Evolutionary conservation across 2,329 filamentous ascomycete species (phyloP).

Genomic region (Penicillium sp.): DNA sequence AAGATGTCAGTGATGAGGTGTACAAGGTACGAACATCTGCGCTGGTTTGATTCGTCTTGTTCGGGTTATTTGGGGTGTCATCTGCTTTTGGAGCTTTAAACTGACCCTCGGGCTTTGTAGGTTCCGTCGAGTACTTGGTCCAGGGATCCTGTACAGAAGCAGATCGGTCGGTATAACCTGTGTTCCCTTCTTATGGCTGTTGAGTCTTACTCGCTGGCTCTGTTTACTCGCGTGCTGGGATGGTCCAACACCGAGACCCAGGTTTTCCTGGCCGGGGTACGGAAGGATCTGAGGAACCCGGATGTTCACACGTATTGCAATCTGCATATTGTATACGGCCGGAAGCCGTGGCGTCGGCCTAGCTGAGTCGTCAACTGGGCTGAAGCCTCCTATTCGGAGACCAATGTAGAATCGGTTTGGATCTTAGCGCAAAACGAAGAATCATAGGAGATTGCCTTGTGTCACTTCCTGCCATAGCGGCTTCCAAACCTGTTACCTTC

Average conservation of each 20-base stretch:
- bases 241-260: slow-evolving; percentile 40
- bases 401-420: background rate
- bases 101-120: slow-evolving; percentile 17
- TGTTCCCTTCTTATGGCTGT: slow-evolving; percentile 32
- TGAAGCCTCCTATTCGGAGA: background rate
- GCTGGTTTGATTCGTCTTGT: background rate
- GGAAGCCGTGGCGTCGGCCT: slow-evolving; percentile 31
- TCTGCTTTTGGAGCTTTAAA: background rate
- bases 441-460: background rate
- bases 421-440: background rate
- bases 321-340: slow-evolving; percentile 33
- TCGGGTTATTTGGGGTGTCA: background rate
- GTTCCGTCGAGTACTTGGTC: slow-evolving; percentile 53
- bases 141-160: slow-evolving; percentile 45
- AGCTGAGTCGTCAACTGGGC: slow-evolving; percentile 27
- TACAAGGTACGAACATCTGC: slow-evolving; percentile 36
- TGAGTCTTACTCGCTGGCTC: slow-evolving; percentile 31
- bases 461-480: background rate
- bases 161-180: slow-evolving; percentile 38
- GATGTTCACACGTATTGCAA: slow-evolving; percentile 38
- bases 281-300: slow-evolving; percentile 38
- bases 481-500: background rate
- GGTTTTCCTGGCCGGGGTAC: slow-evolving; percentile 39
- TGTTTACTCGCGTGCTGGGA: slow-evolving; percentile 34
- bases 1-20: slow-evolving; percentile 49